phyloP scores from a whole-genome alignment of 2,329 filamentous ascomycete genomes.

The Pseudocercospora crystallina region DNA sequence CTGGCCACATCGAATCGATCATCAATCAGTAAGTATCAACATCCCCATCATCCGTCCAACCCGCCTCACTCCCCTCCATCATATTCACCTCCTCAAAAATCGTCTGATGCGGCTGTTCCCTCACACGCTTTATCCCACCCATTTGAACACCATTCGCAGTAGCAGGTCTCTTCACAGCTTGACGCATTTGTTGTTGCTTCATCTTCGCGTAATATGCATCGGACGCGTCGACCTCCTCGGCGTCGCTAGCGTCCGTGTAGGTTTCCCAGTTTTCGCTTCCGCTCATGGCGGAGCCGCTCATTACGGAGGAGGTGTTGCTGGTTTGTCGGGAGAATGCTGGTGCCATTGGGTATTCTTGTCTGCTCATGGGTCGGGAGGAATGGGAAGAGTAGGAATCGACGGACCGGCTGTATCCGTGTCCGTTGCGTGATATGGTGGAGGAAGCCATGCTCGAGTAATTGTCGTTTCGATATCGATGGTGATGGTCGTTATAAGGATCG shows the following conservation, averaged over 20 bases:
- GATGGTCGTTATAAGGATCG: slow-evolving; percentile 75
- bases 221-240: slow-evolving; percentile 62
- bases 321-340: slow-evolving; percentile 34
- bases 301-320: slow-evolving; percentile 36
- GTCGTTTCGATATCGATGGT: slow-evolving; percentile 24
- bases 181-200: slow-evolving; percentile 58
- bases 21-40: slow-evolving; percentile 35
- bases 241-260: slow-evolving; percentile 66
- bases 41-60: slow-evolving; percentile 39
- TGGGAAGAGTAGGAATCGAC: slow-evolving; percentile 27
- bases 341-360: slow-evolving; percentile 28
- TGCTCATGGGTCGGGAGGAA: slow-evolving; percentile 30
- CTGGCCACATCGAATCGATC: background rate
- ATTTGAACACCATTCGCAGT: slow-evolving; percentile 14
- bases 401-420: slow-evolving; percentile 17
- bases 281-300: slow-evolving; percentile 28
- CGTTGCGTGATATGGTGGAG: slow-evolving; percentile 5
- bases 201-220: slow-evolving; percentile 81
- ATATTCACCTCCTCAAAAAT: slow-evolving; percentile 27
- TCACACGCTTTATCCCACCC: slow-evolving; percentile 26
- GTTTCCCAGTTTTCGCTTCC: slow-evolving; percentile 98
- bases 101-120: slow-evolving; percentile 22
- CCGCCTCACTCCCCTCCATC: slow-evolving; percentile 35
- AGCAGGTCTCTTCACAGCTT: slow-evolving; percentile 18
- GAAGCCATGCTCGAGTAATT: slow-evolving; percentile 23